Evolutionary conservation across 805 yeast species (phyloP).

Genomic region (Groenewaldozyma salmanticensis): DNA sequence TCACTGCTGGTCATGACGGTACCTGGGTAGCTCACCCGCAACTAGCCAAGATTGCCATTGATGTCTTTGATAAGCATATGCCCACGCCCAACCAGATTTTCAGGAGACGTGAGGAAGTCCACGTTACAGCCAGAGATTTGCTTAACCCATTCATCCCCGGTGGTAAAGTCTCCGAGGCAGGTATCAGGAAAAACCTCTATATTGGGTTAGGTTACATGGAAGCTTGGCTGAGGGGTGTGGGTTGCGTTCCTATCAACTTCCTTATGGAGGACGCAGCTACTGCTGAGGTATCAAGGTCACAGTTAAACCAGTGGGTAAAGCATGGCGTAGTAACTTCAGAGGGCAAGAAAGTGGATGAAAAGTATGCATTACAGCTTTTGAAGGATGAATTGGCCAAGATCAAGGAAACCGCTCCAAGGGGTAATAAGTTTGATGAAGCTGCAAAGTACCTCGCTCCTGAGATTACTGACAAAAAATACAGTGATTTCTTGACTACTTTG

Average conservation of each 20-base stretch:
- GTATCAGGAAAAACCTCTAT: constrained; percentile 51
- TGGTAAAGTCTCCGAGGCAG: constrained; percentile 53
- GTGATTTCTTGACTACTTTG: constrained; percentile 58
- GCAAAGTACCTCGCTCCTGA: constrained; percentile 54
- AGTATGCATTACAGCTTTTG: constrained; percentile 40
- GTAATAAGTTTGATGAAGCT: constrained; percentile 45
- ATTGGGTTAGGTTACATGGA: constrained; percentile 63
- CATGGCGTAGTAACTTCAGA: constrained; percentile 48
- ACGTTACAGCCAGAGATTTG: constrained; percentile 48
- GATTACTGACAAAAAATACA: constrained; percentile 50
- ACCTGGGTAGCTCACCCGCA: constrained; percentile 77
- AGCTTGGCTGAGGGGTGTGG: constrained; percentile 64
- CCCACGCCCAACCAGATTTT: constrained; percentile 66
- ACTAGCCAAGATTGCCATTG: constrained; percentile 52
- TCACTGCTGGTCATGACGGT: constrained; percentile 59
- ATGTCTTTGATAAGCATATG: constrained; percentile 66
- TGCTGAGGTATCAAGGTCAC: constrained; percentile 67
- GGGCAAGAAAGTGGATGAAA: constrained; percentile 45
- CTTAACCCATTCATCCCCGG: constrained; percentile 51
- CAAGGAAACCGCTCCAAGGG: constrained; percentile 35
- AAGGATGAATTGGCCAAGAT: constrained; percentile 49
- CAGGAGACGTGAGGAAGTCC: constrained; percentile 38
- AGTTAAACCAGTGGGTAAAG: constrained; percentile 66
- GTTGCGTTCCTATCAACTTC: constrained; percentile 66
- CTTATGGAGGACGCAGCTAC: constrained; percentile 76